Evolutionary conservation across 2,329 filamentous ascomycete genomes (phyloP), one percentile per base, ranked within the genome.

Genomic region (Ophiostoma quercus): DNA sequence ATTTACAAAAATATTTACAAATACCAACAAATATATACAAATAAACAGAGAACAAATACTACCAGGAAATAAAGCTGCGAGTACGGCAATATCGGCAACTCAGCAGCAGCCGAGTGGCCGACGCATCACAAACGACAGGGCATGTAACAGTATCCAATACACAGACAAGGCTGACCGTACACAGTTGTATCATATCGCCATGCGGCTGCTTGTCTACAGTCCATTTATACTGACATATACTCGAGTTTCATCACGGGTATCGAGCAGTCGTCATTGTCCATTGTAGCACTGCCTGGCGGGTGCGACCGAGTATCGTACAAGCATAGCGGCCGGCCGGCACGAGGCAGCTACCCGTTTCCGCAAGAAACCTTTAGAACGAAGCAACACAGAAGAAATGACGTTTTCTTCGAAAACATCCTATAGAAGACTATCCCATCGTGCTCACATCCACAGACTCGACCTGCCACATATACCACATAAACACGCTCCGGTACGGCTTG

Each of bases 401-500:
- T 29, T 29, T 29, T 29, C 25, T 29, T 29, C 25, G 25, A 29
- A 29, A 43, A 43, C 41, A 43, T 12, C 16, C 5, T 5, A 14
- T 16, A 14, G 1, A 3, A 47, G 19, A 19, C 34, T 39, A 65
- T 73, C 87, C 85, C 78, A 89, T 76, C 2, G 85, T 84, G 72
- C 84, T 87, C 34, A 94, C 80, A 78, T 96, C 90, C 3, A 92
- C 92, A 76, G 92, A 88, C 77, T 90, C 90, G 12, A 94, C 88
- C 71, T 90, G 84, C 94, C 94, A 97, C 91, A 97, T 96, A 78
- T 96, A 96, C 94, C 94, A 97, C 94, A 97, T 97, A 76, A 97
- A 97, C 62, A 97, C 78, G 75, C 90, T 95, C 76, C 94, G 89
- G 79, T 96, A 98, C 3, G 94, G 95, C 71, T 85, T 85, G 78